Evolutionary conservation across 1,139 yeast genomes (phyloP).

Genomic region (Debaryomycetaceae sp.): DNA sequence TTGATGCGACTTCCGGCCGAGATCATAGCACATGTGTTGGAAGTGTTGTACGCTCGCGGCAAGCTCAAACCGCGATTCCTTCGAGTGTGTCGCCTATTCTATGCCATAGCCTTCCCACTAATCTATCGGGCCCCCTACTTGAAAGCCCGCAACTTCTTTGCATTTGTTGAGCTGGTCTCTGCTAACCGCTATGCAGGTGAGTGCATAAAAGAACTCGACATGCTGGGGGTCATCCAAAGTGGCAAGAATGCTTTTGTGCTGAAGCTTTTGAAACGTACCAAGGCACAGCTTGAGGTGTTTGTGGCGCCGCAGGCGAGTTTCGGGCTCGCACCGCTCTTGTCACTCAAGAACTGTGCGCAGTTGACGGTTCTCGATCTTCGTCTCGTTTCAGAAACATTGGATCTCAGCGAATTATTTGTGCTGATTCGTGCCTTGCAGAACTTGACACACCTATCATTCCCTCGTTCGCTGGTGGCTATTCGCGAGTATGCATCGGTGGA

Average conservation of each 20-base stretch:
- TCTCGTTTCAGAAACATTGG: conserved; percentile 88
- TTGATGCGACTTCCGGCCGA: conserved; percentile 53
- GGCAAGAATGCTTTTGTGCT: conserved; percentile 95
- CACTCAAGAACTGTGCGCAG: conserved; percentile 64
- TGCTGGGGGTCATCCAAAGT: conserved; percentile 76
- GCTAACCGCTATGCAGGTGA: conserved; percentile 37
- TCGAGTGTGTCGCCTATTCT: conserved; percentile 60
- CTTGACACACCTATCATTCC: conserved; percentile 77
- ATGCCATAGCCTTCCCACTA: conserved; percentile 53
- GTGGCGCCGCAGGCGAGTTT: conserved; percentile 94
- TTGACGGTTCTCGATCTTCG: conserved; percentile 71
- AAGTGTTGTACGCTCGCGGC: conserved; percentile 29
- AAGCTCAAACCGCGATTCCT: conserved; percentile 48
- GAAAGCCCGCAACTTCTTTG: conserved; percentile 60
- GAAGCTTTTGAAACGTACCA: conserved; percentile 70
- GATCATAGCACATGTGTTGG: conserved; percentile 50
- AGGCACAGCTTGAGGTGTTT: conserved; percentile 57
- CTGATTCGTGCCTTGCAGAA: conserved; percentile 61
- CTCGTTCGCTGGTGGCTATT: conserved; percentile 81
- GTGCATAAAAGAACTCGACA: conserved; percentile 54
- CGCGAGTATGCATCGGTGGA: conserved; percentile 46
- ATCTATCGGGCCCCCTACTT: conserved; percentile 63
- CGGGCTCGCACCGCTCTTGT: conserved; percentile 82
- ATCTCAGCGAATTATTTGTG: conserved; percentile 69
- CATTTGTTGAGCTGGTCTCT: conserved; percentile 69